phyloP scores from a whole-genome alignment of 768 basidiomycete genomes.

The Lentinus brumalis region DNA sequence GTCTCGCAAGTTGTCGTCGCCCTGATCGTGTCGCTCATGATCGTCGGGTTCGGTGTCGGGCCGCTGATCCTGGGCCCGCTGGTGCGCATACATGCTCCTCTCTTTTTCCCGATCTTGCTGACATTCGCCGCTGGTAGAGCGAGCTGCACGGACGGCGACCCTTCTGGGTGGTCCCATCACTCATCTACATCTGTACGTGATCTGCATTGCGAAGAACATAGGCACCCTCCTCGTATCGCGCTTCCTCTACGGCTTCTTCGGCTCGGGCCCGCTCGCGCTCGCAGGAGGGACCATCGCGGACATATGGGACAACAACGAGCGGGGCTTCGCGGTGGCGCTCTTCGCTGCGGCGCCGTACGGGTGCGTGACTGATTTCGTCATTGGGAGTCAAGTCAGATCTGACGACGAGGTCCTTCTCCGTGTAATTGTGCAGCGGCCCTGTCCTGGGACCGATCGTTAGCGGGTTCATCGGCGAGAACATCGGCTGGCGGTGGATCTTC shows the following conservation, averaged over 20 bases:
- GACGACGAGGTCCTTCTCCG: too few relatives aligned
- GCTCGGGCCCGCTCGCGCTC: constrained; percentile 39
- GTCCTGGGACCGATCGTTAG: constrained; percentile 57
- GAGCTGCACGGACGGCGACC: constrained; percentile 43
- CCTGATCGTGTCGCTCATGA: constrained; percentile 40
- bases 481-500: constrained; percentile 42
- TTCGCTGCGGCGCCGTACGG: constrained; percentile 44
- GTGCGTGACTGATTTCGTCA: too few relatives aligned
- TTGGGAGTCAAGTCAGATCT: too few relatives aligned
- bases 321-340: constrained; percentile 43
- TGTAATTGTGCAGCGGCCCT: constrained; percentile 37
- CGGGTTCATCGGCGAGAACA: constrained; percentile 43
- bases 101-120: background rate
- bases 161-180: constrained; percentile 40
- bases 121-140: constrained; percentile 18
- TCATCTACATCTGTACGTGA: constrained; percentile 36
- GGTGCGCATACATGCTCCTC: constrained; percentile 5
- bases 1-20: constrained; percentile 35
- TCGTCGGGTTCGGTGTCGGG: constrained; percentile 38
- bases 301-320: constrained; percentile 38
- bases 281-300: constrained; percentile 39
- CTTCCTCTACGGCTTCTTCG: constrained; percentile 44
- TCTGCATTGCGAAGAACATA: constrained; percentile 37
- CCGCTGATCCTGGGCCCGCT: constrained; percentile 34
- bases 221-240: constrained; percentile 43